These are phyloP conservation scores for Pichia cephalocereana DNA, from an alignment of 805 yeast genomes.

Conservation along the genomic window DNA sequence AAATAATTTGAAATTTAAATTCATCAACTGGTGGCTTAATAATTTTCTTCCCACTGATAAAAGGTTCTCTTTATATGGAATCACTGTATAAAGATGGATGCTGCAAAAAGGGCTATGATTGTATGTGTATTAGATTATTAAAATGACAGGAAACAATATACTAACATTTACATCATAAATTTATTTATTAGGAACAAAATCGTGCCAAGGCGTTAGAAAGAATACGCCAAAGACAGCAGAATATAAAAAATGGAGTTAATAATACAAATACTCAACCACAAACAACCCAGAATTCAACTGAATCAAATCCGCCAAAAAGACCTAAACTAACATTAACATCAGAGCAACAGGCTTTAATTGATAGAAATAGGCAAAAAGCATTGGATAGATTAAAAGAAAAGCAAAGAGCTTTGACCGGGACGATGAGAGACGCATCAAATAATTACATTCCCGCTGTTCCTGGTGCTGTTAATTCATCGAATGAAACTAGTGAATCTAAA, in stretches of 20 bases:
- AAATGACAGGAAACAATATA: too few species aligned
- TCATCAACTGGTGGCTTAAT: too few species aligned
- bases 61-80: too few species aligned
- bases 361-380: constrained; percentile 46
- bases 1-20: too few species aligned
- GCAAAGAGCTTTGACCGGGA: constrained; percentile 9
- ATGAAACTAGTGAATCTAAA: background rate
- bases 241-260: constrained; percentile 6
- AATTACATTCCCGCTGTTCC: constrained; percentile 5
- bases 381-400: constrained; percentile 25
- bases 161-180: too few species aligned
- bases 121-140: background rate
- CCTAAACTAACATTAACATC: constrained; percentile 25
- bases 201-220: constrained; percentile 54
- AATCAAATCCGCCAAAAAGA: background rate
- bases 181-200: constrained; percentile 43
- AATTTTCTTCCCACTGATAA: too few species aligned
- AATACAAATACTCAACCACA: background rate
- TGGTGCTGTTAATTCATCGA: background rate
- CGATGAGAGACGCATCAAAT: constrained; percentile 17
- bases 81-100: background rate
- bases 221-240: constrained; percentile 35
- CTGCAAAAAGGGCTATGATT: constrained; percentile 1
- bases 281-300: background rate
- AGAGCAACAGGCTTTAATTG: constrained; percentile 42